Conservation (phyloP, 106 monocot species). For the Ottelia alismoides region DNA sequence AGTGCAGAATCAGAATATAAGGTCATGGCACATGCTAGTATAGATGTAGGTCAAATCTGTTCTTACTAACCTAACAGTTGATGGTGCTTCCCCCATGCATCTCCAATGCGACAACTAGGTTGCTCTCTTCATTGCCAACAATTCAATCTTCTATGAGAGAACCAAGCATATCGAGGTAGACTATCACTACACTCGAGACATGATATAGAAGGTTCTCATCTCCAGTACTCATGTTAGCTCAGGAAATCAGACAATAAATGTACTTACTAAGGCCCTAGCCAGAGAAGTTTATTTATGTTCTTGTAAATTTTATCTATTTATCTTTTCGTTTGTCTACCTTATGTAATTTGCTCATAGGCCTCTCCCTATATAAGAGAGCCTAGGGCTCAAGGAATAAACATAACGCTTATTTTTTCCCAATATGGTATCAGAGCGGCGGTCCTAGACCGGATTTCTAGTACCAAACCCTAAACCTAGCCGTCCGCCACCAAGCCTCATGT, state of each 20-base stretch:
- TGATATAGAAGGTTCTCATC: background rate
- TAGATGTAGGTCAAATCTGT: background rate
- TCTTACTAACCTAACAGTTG: background rate
- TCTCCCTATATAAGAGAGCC: too few relatives aligned
- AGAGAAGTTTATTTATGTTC: background rate
- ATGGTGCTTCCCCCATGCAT: background rate
- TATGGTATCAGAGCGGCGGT: too few relatives aligned
- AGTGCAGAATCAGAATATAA: background rate
- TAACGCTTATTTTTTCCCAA: too few relatives aligned
- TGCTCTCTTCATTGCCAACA: background rate
- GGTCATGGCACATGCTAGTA: background rate
- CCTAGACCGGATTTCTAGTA: too few relatives aligned
- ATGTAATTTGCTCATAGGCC: too few relatives aligned
- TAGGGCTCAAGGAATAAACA: too few relatives aligned
- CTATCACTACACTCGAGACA: background rate
- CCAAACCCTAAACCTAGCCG: too few relatives aligned
- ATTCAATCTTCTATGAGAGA: too few relatives aligned
- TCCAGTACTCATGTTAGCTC: background rate
- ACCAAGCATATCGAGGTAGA: too few relatives aligned
- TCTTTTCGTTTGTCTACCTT: too few relatives aligned
- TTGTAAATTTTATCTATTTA: too few relatives aligned
- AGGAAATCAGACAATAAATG: background rate
- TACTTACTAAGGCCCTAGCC: background rate
- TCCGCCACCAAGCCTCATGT: too few relatives aligned
- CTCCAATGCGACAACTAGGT: background rate